These are phyloP conservation scores for Tetradesmus obliquus DNA, from an alignment of 139 green algal genomes.

Conservation along the genomic window DNA sequence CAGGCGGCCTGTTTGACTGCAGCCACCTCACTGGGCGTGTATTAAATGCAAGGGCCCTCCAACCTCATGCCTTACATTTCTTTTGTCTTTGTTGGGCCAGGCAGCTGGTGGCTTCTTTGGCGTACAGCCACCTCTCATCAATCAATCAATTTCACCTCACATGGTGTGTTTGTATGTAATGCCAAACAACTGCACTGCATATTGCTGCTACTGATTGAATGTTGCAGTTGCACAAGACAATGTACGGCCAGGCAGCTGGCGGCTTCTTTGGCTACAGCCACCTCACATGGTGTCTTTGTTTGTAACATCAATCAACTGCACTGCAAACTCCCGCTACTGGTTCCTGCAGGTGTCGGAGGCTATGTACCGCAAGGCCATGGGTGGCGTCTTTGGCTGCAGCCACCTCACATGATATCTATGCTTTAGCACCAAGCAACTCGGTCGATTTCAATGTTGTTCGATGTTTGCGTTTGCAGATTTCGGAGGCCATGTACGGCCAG, in stretches of 20 bases:
- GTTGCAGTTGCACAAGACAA: not conserved
- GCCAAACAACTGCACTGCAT: too few species aligned
- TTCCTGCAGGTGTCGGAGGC: slow-evolving; percentile 43
- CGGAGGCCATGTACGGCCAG: slow-evolving; percentile 59
- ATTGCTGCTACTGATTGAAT: not conserved
- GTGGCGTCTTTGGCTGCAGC: slow-evolving; percentile 61
- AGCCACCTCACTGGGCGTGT: not conserved
- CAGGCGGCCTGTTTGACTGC: slow-evolving; percentile 51
- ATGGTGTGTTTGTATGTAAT: not conserved
- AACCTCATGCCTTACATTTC: not conserved
- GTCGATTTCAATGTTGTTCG: too few species aligned
- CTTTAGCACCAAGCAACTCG: not conserved
- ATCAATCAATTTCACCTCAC: too few species aligned
- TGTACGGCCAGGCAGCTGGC: slow-evolving; percentile 51
- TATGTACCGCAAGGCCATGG: slow-evolving; percentile 51
- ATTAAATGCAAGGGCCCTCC: not conserved
- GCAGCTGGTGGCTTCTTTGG: slow-evolving; percentile 55
- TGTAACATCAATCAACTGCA: not conserved
- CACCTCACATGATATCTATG: too few species aligned
- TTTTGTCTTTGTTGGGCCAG: slow-evolving; percentile 48
- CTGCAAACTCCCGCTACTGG: too few species aligned
- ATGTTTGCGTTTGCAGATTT: slow-evolving; percentile 15
- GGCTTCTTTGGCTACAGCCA: slow-evolving; percentile 68
- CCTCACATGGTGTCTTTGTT: slow-evolving; percentile 32
- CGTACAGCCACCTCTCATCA: slow-evolving; percentile 61